These are phyloP conservation scores for Phytophthora pisi DNA, from an alignment of 352 stramenopile genomes.

Conservation along the genomic window DNA sequence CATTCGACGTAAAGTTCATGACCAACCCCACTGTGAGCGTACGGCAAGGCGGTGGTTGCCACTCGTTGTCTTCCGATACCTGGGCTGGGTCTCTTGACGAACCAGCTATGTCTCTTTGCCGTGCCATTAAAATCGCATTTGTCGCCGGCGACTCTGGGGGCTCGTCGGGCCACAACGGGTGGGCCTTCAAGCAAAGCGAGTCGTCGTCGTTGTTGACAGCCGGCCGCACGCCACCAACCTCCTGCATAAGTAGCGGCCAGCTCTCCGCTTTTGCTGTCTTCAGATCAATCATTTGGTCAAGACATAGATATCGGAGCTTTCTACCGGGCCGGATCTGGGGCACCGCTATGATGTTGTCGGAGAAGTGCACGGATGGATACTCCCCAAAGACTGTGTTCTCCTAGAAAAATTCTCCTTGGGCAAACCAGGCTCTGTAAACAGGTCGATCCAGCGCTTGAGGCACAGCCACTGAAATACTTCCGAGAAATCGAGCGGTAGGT, in stretches of 20 bases:
- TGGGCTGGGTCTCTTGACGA: not conserved
- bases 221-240: not conserved
- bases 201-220: not conserved
- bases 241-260: not conserved
- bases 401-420: not conserved
- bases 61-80: not conserved
- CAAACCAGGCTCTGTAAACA: not conserved
- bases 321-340: not conserved
- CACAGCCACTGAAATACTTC: not conserved
- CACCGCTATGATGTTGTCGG: not conserved
- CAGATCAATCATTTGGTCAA: not conserved
- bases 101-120: not conserved
- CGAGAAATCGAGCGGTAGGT: not conserved
- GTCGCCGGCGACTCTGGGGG: not conserved
- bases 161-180: too few species aligned
- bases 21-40: not conserved
- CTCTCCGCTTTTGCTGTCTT: not conserved
- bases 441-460: not conserved
- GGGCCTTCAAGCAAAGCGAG: not conserved
- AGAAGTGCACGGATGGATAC: not conserved
- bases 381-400: not conserved
- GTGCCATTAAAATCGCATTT: not conserved
- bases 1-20: not conserved
- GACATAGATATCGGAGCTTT: not conserved
- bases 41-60: not conserved